Conservation (phyloP, 306 rosid species). For the Biancaea sappan region DNA sequence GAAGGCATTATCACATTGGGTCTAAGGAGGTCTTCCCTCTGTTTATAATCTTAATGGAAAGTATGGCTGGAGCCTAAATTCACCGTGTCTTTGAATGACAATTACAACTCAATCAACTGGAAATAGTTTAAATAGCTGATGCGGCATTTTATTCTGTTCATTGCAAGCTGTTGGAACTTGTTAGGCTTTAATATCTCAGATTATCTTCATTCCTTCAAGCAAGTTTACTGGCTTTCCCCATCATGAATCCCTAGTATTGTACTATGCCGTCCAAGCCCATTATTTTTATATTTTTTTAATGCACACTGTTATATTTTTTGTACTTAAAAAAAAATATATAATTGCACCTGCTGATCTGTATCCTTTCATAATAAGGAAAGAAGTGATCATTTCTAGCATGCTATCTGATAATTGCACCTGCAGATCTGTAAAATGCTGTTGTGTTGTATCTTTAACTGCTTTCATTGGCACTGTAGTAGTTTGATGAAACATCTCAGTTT, state of each 20-base stretch:
- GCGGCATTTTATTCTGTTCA: neutral
- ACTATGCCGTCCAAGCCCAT: neutral
- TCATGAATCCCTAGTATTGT: neutral
- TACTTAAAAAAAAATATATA: neutral
- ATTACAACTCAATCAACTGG: neutral
- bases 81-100: neutral
- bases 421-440: neutral
- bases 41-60: neutral
- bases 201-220: neutral
- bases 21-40: neutral
- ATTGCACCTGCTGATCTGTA: too few species aligned
- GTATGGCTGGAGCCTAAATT: neutral
- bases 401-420: neutral
- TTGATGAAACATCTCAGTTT: neutral
- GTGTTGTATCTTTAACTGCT: neutral
- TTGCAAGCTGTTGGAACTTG: neutral
- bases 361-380: conserved; percentile 2
- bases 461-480: neutral
- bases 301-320: neutral
- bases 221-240: neutral
- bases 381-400: neutral
- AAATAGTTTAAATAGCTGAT: neutral
- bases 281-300: neutral
- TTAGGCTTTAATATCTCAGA: neutral
- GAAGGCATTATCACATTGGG: neutral